Percentiles rank a stretch among this genome's conserved stretches.
These are phyloP conservation scores for Phytophthora syringae DNA, from an alignment of 352 stramenopile genomes.

Conservation along the genomic window DNA sequence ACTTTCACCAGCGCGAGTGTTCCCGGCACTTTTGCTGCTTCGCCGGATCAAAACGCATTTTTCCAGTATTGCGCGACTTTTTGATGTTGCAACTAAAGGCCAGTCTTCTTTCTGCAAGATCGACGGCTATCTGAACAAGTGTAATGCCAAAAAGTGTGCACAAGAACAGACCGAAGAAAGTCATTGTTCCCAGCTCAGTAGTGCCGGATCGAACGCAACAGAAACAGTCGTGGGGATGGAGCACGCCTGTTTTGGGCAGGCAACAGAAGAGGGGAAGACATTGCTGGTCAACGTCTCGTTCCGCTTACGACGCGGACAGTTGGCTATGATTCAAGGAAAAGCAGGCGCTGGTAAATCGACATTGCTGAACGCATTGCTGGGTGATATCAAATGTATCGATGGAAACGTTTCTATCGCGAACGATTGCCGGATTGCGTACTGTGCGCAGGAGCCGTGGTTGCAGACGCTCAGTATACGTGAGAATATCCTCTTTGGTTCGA, in stretches of 20 bases:
- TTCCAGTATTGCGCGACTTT: conserved; percentile 29
- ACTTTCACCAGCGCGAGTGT: conserved; percentile 41
- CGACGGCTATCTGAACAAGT: conserved; percentile 27
- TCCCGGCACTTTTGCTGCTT: conserved; percentile 43
- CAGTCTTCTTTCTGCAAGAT: conserved; percentile 37
- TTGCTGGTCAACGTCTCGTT: conserved; percentile 67
- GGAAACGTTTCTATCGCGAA: conserved; percentile 46
- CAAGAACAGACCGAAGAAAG: conserved; percentile 7
- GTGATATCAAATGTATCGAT: conserved; percentile 47
- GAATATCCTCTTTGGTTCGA: conserved; percentile 96
- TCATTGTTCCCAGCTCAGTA: conserved; percentile 1
- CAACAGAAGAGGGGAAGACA: conserved; percentile 34
- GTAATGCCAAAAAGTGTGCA: conserved; percentile 6
- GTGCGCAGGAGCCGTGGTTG: conserved; percentile 94
- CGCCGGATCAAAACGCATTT: conserved; percentile 44
- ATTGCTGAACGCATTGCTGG: conserved; percentile 57
- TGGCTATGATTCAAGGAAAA: conserved; percentile 65
- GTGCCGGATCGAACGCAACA: conserved; percentile 1
- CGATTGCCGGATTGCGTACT: conserved; percentile 74
- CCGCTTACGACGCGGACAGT: conserved; percentile 46
- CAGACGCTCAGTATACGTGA: conserved; percentile 96
- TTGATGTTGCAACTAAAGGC: conserved; percentile 32
- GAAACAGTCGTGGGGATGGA: conserved; percentile 46
- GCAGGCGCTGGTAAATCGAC: conserved; percentile 73
- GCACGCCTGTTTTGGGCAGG: conserved; percentile 53